These are phyloP conservation scores for Babesia bovis DNA, from an alignment of 169 alveolate genomes.

Conservation along the genomic window DNA sequence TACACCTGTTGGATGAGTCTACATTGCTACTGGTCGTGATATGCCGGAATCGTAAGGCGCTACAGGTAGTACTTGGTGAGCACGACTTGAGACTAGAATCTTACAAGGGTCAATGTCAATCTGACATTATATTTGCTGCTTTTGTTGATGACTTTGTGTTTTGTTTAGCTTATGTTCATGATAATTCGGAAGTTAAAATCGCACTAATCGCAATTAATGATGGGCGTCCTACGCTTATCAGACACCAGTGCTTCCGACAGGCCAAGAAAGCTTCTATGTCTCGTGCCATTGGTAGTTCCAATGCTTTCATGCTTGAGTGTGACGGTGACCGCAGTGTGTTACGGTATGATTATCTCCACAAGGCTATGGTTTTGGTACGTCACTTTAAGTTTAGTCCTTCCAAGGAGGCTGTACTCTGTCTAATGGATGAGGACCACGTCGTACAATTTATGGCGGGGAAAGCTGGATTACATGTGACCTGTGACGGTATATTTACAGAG, in stretches of 20 bases:
- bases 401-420: background rate
- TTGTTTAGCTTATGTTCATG: constrained; percentile 17
- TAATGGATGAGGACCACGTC: constrained; percentile 12
- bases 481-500: background rate
- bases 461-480: background rate
- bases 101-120: constrained; percentile 43
- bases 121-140: constrained; percentile 19
- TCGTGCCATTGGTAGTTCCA: constrained; percentile 2
- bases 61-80: constrained; percentile 29
- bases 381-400: background rate
- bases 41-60: constrained; percentile 27
- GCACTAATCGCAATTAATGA: constrained; percentile 3
- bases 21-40: constrained; percentile 39
- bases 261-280: constrained; percentile 29
- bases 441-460: background rate
- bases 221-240: constrained; percentile 11
- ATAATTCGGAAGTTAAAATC: constrained; percentile 7
- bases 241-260: constrained; percentile 27
- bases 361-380: constrained; percentile 5
- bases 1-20: constrained; percentile 8
- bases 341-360: constrained; percentile 1
- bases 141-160: constrained; percentile 5
- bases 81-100: constrained; percentile 15
- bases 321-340: constrained; percentile 3
- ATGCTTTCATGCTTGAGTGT: constrained; percentile 1